A percentile compares a stretch with the other conserved stretches of the same genome.
Evolutionary conservation across 2,329 filamentous ascomycete genomes (phyloP).

Genomic region (Penicillium concentricum): DNA sequence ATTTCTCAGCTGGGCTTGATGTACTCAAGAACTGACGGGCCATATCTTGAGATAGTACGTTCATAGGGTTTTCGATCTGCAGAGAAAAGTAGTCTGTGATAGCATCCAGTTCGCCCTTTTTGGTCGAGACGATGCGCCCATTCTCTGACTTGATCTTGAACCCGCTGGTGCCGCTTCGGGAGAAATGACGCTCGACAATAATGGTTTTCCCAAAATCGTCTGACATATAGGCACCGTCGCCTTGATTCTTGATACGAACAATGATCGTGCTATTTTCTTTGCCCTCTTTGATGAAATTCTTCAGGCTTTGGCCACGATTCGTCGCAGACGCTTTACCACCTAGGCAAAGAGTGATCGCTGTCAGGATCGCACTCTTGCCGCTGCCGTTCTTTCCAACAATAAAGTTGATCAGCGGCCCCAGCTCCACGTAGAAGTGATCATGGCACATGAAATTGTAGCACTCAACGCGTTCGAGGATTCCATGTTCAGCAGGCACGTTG

Average conservation of each 20-base stretch:
- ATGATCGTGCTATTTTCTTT: slow-evolving; percentile 68
- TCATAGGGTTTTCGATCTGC: slow-evolving; percentile 96
- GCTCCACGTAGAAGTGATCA: slow-evolving; percentile 70
- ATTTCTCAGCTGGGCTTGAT: slow-evolving; percentile 80
- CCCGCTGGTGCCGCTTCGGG: slow-evolving; percentile 67
- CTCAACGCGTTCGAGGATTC: slow-evolving; percentile 82
- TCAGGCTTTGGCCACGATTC: slow-evolving; percentile 85
- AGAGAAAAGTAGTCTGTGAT: slow-evolving; percentile 91
- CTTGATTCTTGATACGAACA: slow-evolving; percentile 88
- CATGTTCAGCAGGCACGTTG: slow-evolving; percentile 76
- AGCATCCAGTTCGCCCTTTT: slow-evolving; percentile 83
- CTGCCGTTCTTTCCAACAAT: slow-evolving; percentile 97
- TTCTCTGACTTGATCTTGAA: slow-evolving; percentile 82
- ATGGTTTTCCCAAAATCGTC: slow-evolving; percentile 82
- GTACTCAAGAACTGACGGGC: slow-evolving; percentile 89
- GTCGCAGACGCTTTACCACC: slow-evolving; percentile 91
- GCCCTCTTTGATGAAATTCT: slow-evolving; percentile 88
- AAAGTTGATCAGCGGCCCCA: slow-evolving; percentile 97
- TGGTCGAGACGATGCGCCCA: slow-evolving; percentile 72
- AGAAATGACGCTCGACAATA: slow-evolving; percentile 87
- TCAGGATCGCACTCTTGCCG: slow-evolving; percentile 93
- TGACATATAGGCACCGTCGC: slow-evolving; percentile 77
- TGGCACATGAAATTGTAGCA: slow-evolving; percentile 98
- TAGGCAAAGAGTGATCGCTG: slow-evolving; percentile 89
- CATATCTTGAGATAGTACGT: slow-evolving; percentile 91